Evolutionary conservation across 257 asterid genomes (phyloP), one percentile per base, ranked within the genome.

Genomic region (Fraxinus cuspidata): DNA sequence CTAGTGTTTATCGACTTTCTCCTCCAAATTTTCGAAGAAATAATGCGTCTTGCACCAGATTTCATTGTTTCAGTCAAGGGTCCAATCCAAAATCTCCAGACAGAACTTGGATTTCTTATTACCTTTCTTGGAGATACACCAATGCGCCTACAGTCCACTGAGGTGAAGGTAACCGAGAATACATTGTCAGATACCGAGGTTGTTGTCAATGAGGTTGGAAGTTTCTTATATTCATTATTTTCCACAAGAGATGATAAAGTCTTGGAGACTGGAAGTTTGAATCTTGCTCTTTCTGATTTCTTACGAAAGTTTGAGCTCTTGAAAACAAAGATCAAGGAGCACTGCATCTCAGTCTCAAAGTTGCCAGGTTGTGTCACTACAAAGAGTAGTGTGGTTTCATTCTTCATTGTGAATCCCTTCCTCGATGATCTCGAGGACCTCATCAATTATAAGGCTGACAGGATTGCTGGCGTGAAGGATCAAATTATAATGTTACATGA

Each of bases 1-100:
- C n/a, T n/a, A n/a, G n/a, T 71, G 70, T 74, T 68, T 70, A 49
- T 80, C 28, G 76, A 80, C 72, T 80, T 80, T 74, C 83, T 80
- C 53, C 83, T 74, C 6, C 76, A 80, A 18, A 64, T 66, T 12
- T 27, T 64, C 37, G 79, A 74, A 42, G 72, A 80, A 56, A 32
- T 80, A 38, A 60, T 56, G 63, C 70, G 16, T 19, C 60, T 15
- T 11, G 65, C 70, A 16, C 18, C 67, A 4, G 8, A 69, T 74
- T 58, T 68, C 44, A 10, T 74, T 42, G 72, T n/a, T 10, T 72
- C 27, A 19, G 56, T 51, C 25, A 76, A 69, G 76, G 76, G 19
- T 35, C 19, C 70, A 38, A 74, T 74, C 2, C 16, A 70, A n/a
- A 56, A 27, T 18, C 44, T 80, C 60, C 76, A 75, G 51, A 75